Conservation (phyloP, 192 early-diverging fungal genomes). For the Mortierella alpina region DNA sequence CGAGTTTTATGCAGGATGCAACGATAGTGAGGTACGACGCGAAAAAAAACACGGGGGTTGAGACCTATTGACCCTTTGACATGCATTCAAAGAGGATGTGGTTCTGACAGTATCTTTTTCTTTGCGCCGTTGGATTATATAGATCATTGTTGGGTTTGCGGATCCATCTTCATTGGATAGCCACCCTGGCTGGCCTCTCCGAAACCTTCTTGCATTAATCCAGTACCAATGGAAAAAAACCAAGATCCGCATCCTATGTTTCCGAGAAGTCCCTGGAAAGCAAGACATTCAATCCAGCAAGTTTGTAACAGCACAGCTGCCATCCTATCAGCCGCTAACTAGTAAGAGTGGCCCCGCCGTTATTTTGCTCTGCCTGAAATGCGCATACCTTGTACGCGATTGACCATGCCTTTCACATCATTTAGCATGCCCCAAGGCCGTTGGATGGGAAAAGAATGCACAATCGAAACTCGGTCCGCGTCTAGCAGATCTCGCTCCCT, state of each 20-base stretch:
- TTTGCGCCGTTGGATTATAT: not conserved
- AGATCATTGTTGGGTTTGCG: constrained; percentile 79
- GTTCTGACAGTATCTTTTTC: not conserved
- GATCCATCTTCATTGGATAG: constrained; percentile 85
- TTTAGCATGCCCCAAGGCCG: constrained; percentile 68
- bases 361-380: not conserved
- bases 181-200: constrained; percentile 93
- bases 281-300: constrained; percentile 58
- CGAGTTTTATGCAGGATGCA: constrained; percentile 55
- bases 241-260: constrained; percentile 70
- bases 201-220: constrained; percentile 84
- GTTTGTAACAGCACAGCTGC: constrained; percentile 60
- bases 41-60: not conserved
- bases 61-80: not conserved
- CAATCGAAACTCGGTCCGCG: constrained; percentile 84
- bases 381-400: not conserved
- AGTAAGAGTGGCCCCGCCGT: constrained; percentile 11
- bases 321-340: constrained; percentile 36
- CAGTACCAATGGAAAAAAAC: constrained; percentile 63
- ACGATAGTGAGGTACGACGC: constrained; percentile 33
- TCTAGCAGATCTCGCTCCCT: constrained; percentile 80
- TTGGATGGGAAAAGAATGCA: constrained; percentile 94
- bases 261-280: constrained; percentile 66
- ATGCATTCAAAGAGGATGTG: not conserved
- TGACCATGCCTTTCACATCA: not conserved